These are phyloP conservation scores for Chalciporus sphaerocephalus DNA, from an alignment of 768 basidiomycete genomes.

Conservation along the genomic window DNA sequence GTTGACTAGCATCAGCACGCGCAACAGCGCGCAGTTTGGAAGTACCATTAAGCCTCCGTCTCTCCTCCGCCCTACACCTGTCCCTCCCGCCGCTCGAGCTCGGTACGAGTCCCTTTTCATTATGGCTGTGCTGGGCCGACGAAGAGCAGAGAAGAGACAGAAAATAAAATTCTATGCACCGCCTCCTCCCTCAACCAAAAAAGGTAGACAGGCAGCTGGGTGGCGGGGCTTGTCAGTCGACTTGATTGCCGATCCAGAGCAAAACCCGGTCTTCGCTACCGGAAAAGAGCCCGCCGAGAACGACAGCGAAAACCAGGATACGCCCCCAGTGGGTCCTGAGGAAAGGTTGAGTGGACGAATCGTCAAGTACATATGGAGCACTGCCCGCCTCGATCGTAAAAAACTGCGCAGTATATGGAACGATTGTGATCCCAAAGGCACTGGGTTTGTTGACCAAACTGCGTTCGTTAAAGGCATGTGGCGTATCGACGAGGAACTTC, in stretches of 20 bases:
- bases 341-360: conserved; percentile 54
- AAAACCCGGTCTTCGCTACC: conserved; percentile 18
- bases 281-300: conserved; percentile 12
- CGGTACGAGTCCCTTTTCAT: conserved; percentile 69
- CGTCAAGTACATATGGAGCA: conserved; percentile 59
- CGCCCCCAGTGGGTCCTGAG: conserved; percentile 30
- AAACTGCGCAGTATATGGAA: conserved; percentile 65
- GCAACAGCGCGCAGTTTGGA: conserved; percentile 24
- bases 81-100: conserved; percentile 57
- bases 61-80: conserved; percentile 55
- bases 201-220: conserved; percentile 56
- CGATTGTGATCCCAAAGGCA: conserved; percentile 57
- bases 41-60: conserved; percentile 24
- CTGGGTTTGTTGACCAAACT: conserved; percentile 60
- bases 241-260: conserved; percentile 47
- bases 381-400: conserved; percentile 50
- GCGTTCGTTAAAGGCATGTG: conserved; percentile 77
- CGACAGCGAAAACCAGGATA: conserved; percentile 29
- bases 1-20: conserved; percentile 37
- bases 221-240: conserved; percentile 75
- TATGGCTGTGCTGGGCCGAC: conserved; percentile 50
- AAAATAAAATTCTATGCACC: conserved; percentile 29
- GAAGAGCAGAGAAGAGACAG: conserved; percentile 34
- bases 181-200: conserved; percentile 37
- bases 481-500: conserved; percentile 80